These are phyloP conservation scores for Penicillium alfredii DNA, from an alignment of 495 filamentous ascomycete genomes.

Conservation along the genomic window DNA sequence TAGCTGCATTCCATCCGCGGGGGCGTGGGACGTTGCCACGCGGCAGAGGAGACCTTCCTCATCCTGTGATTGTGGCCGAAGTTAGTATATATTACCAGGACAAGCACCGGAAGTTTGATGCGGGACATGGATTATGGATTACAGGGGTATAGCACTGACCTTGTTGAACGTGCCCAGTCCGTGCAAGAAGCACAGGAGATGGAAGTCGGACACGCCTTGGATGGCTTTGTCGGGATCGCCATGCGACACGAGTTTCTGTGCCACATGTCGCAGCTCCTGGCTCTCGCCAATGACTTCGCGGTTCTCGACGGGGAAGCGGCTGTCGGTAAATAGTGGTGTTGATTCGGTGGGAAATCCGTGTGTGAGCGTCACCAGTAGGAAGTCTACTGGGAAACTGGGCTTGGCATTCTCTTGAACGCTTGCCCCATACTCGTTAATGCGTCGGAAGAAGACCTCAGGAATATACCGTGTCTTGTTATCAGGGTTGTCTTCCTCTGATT, in stretches of 20 bases:
- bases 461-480: conserved; percentile 79
- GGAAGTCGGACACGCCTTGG: conserved; percentile 79
- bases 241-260: conserved; percentile 54
- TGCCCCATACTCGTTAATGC: conserved; percentile 92
- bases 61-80: conserved; percentile 52
- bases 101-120: too few species aligned
- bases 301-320: conserved; percentile 82
- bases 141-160: conserved; percentile 42
- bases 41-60: conserved; percentile 83
- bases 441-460: conserved; percentile 93
- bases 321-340: conserved; percentile 63
- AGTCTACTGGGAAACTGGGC: conserved; percentile 92
- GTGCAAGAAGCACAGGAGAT: conserved; percentile 82
- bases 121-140: background rate
- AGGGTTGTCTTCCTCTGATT: conserved; percentile 78
- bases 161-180: conserved; percentile 73
- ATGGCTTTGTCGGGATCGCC: conserved; percentile 57
- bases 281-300: conserved; percentile 75
- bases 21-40: conserved; percentile 71
- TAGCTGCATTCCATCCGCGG: conserved; percentile 71
- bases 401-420: conserved; percentile 97
- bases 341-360: conserved; percentile 87
- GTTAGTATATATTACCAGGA: too few species aligned
- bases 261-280: conserved; percentile 64
- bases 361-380: conserved; percentile 89